Evolutionary conservation across 2,329 filamentous ascomycete genomes (phyloP).

Genomic region (Chaetomiaceae sp.): DNA sequence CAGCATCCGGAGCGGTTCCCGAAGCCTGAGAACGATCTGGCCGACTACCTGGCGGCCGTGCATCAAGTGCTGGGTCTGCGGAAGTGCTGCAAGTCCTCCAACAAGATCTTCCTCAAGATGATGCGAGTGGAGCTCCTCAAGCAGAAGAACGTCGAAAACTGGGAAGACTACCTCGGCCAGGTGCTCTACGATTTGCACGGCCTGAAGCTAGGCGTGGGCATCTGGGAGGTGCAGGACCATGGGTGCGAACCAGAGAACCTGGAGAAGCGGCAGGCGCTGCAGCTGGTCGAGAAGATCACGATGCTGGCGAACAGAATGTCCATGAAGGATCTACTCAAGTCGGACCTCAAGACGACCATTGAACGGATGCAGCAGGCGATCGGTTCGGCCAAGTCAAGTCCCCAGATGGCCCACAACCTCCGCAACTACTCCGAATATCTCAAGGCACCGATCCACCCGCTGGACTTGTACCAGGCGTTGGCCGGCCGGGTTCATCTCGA

Average conservation of each 20-base stretch:
- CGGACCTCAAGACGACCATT: conserved; percentile 81
- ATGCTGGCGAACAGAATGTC: conserved; percentile 74
- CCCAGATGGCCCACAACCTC: conserved; percentile 80
- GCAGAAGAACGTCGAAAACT: conserved; percentile 69
- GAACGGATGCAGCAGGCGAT: conserved; percentile 90
- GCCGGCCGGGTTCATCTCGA: conserved; percentile 71
- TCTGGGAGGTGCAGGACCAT: conserved; percentile 68
- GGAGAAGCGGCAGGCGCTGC: conserved; percentile 72
- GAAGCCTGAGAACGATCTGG: conserved; percentile 62
- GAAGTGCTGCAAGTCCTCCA: conserved; percentile 76
- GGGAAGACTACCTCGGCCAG: conserved; percentile 81
- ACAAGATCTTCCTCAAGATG: conserved; percentile 83
- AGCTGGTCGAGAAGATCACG: conserved; percentile 78
- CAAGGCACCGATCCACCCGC: conserved; percentile 75
- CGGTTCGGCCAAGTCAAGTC: conserved; percentile 68
- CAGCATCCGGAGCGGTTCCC: conserved; percentile 61
- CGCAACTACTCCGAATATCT: conserved; percentile 76
- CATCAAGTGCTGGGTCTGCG: conserved; percentile 81
- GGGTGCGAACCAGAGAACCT: conserved; percentile 70
- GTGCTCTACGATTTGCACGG: conserved; percentile 79
- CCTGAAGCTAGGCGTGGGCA: conserved; percentile 64
- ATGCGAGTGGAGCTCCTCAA: conserved; percentile 79
- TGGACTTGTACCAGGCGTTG: conserved; percentile 73
- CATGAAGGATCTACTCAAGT: conserved; percentile 86
- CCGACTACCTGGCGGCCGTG: conserved; percentile 72